Evolutionary conservation across 106 monocot species (phyloP), one percentile per base, ranked within the genome.

Genomic region (Triglochin maritima): DNA sequence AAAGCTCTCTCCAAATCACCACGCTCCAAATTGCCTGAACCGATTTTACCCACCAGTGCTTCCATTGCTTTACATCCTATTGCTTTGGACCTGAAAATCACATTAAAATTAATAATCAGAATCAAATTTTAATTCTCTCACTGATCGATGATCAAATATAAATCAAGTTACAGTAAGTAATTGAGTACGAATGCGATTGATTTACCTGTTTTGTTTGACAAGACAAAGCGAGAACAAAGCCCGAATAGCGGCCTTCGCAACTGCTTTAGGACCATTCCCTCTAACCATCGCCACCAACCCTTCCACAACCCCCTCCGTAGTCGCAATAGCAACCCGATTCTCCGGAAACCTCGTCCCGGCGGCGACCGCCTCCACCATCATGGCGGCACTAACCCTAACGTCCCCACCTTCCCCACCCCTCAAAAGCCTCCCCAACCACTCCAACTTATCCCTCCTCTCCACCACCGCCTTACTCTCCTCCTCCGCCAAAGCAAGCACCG

Each of bases 201-300:
- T 67, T 16, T 44, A 66, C 29, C 91, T 59, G 76, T 91, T 90
- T 75, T 82, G 86, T 78, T 88, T 91, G 29, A 74, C 83, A 17
- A 98, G 59, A 68, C 91, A 88, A 43, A 98, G 76, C 1, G 91
- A 72, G 72, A 98, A 88, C 5, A 98, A 49, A 45, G 78, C 91
- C 43, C 79, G 64, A 12, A 98, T 68, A 47, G 91, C 96, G 7
- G 79, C 78, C 56, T 72, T 76, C 17, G 73, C 73, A 3, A 76
- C 81, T 9, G 76, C 80, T 44, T 82, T 69, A 12, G 54, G 51
- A 56, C 71, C 71, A 46, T 69, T 71, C 6, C 15, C 9, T 43
- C 9, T 9, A 43, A 50, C 74, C 64, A 94, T 66, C 56, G 54
- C 67, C 4, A 94, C 87, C 11, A 89, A 62, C 6, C 83, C 83